Evolutionary conservation across 2,329 filamentous ascomycete genomes (phyloP).

Genomic region (Aspergillus aculeatus): DNA sequence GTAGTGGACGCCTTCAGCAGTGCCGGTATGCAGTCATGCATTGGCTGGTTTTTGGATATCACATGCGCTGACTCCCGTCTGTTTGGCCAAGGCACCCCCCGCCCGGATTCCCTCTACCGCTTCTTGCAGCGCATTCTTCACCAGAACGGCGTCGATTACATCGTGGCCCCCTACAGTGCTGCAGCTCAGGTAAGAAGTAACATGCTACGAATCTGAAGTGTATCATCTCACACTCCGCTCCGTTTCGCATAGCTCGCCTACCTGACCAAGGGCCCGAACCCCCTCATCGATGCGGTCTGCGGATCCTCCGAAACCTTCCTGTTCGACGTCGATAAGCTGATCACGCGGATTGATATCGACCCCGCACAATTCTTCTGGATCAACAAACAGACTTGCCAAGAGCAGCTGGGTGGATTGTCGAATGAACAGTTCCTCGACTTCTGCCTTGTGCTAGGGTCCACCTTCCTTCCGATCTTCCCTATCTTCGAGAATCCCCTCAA

Average conservation of each 20-base stretch:
- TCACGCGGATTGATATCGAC: conserved; percentile 59
- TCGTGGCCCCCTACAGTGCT: conserved; percentile 84
- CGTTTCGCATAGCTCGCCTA: conserved; percentile 60
- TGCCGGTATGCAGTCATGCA: conserved; percentile 58
- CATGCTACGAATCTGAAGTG: neutral
- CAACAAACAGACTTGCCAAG: conserved; percentile 67
- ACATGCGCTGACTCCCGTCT: conserved; percentile 28
- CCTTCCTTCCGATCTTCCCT: conserved; percentile 76
- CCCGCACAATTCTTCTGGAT: conserved; percentile 62
- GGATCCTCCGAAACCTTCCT: conserved; percentile 81
- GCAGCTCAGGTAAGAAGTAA: conserved; percentile 68
- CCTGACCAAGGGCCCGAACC: conserved; percentile 67
- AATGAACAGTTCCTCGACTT: conserved; percentile 80
- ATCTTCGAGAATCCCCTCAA: conserved; percentile 65
- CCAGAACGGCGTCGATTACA: conserved; percentile 68
- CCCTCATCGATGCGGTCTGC: conserved; percentile 72
- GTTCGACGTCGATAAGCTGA: conserved; percentile 75
- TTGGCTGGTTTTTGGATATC: neutral
- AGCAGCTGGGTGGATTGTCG: conserved; percentile 61
- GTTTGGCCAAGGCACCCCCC: conserved; percentile 61
- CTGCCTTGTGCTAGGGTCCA: conserved; percentile 77
- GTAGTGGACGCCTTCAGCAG: conserved; percentile 86
- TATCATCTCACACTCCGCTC: conserved; percentile 3
- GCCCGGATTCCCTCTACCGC: conserved; percentile 70
- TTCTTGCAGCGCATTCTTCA: conserved; percentile 73